Base-by-base conservation (phyloP, 345 rosid species). In the Jatropha curcas region DNA sequence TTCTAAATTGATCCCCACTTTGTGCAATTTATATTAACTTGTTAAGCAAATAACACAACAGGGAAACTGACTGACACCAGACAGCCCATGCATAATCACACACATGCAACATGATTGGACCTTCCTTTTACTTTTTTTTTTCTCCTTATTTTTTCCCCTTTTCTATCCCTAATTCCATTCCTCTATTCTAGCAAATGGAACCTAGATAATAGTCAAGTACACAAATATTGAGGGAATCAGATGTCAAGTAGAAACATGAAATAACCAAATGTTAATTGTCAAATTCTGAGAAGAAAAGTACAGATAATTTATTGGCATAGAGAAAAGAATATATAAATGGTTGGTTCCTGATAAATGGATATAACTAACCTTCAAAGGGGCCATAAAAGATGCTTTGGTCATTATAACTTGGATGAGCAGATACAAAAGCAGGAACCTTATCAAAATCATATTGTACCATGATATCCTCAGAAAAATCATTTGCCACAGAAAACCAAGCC, bases 401-500 rank as follows among this genome's bases (percentile, higher is more conserved):
- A 59, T 90, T 68, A 64, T 78, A 95, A 39, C 63, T 78, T 16
- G 92, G 99, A 76, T 86, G 98, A 58, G 86, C 62, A 34, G 81
- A 86, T 4, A 92, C 86, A 71, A 95, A 71, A 9, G 96, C 92
- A 27, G 99, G 99, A 71, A 83, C 85, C 81, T 88, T 95, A 79
- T 89, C 94, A 76, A 95, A 91, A 76, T 89, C 89, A 71, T 85
- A 86, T 4, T 78, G 67, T 28, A 85, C 79, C 98, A 87, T 92
- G 13, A 79, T 27, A 45, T 91, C 93, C 71, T 95, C 98, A 4
- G 99, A 88, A 84, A 82, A 88, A 80, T 82, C 88, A 67, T 83
- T 88, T 16, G 94, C 82, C 70, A 92, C 98, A 72, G 94, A 84
- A 83, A 92, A 89, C 99, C 99, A 92, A 16, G 98, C 99, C 82